phyloP scores from a whole-genome alignment of 164 flowering plant species.

The Tetrastigma voinierianum region DNA sequence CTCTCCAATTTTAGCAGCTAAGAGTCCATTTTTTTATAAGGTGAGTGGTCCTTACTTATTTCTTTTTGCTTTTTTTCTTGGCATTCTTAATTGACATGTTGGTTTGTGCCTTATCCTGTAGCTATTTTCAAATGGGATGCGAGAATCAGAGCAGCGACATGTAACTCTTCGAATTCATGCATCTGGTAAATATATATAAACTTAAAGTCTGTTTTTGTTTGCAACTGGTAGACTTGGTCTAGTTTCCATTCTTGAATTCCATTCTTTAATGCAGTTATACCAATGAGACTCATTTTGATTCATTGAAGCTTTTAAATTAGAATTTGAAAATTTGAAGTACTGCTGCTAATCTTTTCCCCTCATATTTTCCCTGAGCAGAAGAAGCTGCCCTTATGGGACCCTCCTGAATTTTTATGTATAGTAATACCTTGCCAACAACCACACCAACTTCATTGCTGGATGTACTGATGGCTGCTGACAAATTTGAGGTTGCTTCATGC shows the following conservation, averaged over 20 bases:
- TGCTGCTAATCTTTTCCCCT: not conserved
- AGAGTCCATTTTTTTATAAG: slow-evolving; percentile 50
- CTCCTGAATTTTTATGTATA: slow-evolving; percentile 54
- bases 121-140: slow-evolving; percentile 43
- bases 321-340: too few species aligned
- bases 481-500: slow-evolving; percentile 61
- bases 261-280: too few species aligned
- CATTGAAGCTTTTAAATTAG: not conserved
- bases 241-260: too few species aligned
- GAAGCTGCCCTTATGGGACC: slow-evolving; percentile 51
- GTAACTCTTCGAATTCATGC: slow-evolving; percentile 40
- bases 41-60: slow-evolving; percentile 12
- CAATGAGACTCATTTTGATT: too few species aligned
- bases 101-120: slow-evolving; percentile 9
- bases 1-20: slow-evolving; percentile 54
- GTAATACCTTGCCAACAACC: slow-evolving; percentile 25
- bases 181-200: slow-evolving; percentile 22
- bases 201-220: not conserved
- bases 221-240: too few species aligned
- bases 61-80: not conserved
- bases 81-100: not conserved
- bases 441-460: slow-evolving; percentile 41
- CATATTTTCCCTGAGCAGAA: slow-evolving; percentile 24
- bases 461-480: slow-evolving; percentile 58
- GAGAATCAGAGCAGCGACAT: slow-evolving; percentile 41